Evolutionary conservation across 2,329 filamentous ascomycete species (phyloP), one percentile per base, ranked within the genome.

Genomic region (Fusarium scirpi): DNA sequence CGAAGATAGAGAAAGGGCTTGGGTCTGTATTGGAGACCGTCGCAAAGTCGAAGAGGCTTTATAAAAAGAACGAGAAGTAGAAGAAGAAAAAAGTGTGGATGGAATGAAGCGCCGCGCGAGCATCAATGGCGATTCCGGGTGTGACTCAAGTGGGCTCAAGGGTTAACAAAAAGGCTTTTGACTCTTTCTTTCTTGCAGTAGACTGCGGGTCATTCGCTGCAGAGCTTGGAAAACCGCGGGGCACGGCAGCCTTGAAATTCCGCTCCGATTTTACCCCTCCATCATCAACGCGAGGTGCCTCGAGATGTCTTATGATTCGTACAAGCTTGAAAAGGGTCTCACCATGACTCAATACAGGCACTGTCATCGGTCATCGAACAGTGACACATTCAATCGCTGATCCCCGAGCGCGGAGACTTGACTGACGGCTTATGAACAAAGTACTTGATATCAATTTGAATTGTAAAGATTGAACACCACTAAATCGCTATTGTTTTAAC

Each of bases 71-170:
- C 51, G 56, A 32, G 65, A 62, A 55, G 59, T 47, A 63, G 38
- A 62, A 72, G 66, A 75, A 71, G 67, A 69, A 62, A 65, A 70
- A 65, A 68, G 58, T 29, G 62, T 63, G 55, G 71, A 74, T 62
- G 70, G 59, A 69, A 69, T 56, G 60, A 74, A 66, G 54, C 74
- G 72, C 69, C 72, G 74, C 60, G 74, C 67, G 67, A 76, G 72
- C 74, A 76, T 76, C 71, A 62, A 68, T 71, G 56, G 62, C 64
- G 65, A 70, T 62, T 74, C 65, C 24, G 61, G 46, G 58, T 73
- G 72, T 76, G 74, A 76, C 69, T 76, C 74, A 76, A 74, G 72
- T 76, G 74, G 74, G 74, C 72, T 73, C 64, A 46, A 69, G 69
- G 60, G 57, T 65, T 62, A 66, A 65, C 61, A 71, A 72, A 75